Conservation (phyloP, 139 green algal species). For the Pleodorina starrii region DNA sequence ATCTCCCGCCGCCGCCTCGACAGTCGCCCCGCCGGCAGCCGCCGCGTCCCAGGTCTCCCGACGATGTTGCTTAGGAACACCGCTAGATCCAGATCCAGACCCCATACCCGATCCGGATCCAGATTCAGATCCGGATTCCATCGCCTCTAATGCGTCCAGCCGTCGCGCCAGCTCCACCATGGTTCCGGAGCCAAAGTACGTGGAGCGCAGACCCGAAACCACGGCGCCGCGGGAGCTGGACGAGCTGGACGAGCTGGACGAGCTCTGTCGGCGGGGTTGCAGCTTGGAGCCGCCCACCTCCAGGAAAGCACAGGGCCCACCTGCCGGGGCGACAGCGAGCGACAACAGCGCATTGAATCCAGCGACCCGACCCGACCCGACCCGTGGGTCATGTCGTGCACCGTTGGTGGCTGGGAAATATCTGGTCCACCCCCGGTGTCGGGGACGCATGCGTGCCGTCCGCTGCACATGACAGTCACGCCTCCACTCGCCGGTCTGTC, state of each 20-base stretch:
- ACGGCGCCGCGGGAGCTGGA: not conserved
- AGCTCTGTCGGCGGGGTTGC: not conserved
- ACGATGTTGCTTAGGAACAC: no score
- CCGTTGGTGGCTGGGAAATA: no score
- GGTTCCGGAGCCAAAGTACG: slow-evolving; percentile 62
- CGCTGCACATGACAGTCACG: no score
- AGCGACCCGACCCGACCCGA: no score
- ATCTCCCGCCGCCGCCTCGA: not conserved
- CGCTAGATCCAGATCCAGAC: not conserved
- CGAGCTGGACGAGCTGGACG: not conserved
- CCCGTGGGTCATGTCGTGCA: no score
- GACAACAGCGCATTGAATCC: no score
- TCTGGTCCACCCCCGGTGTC: no score
- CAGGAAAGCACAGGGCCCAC: slow-evolving; percentile 32
- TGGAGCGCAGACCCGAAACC: not conserved
- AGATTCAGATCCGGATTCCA: not conserved
- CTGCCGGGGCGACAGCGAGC: no score
- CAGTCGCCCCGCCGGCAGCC: not conserved
- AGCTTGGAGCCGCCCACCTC: slow-evolving; percentile 27
- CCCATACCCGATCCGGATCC: not conserved
- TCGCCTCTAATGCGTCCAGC: slow-evolving; percentile 3
- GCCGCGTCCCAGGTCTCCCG: no score
- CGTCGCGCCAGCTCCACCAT: slow-evolving; percentile 15
- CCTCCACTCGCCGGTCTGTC: no score
- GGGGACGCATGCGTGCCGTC: no score